Base-by-base conservation (phyloP, 2,329 filamentous ascomycete genomes). In the Plenodomus tracheiphilus region DNA sequence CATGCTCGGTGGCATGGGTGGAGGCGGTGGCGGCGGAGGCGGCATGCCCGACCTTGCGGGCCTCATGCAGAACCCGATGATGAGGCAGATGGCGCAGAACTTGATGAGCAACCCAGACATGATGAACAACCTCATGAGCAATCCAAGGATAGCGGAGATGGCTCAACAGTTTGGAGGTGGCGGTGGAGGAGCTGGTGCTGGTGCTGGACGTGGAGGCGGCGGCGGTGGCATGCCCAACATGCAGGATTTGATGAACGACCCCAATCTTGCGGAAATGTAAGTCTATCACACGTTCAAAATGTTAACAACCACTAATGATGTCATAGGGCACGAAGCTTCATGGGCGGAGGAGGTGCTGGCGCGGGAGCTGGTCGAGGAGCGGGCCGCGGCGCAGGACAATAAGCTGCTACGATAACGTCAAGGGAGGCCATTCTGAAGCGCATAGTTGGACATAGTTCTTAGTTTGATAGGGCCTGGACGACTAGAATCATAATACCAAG, bases 71-170 rank as follows among this genome's bases (percentile, higher is more conserved):
- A 99, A 97, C 79, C 94, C 94, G 47, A 97, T 97, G 94, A 96
- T 99, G 77, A 85, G 91, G 42, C 89, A 83, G 77, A 97, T 97
- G 91, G 94, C 94, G 4, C 91, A 97, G 79, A 96, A 90, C 74
- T 76, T 99, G 46, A 97, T 97, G 94, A 90, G 85, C 76, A 97
- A 99, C 77, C 94, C 94, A 0, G 89, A 96, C 9, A 85, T 92
- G 79, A 88, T 97, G 85, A 83, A 80, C 70, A 94, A 91, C 72
- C 76, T 99, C 49, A 96, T 99, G 92, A 91, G 80, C 80, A 97
- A 99, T 79, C 94, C 94, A 2, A 84, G 86, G 53, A 77, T 97
- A 54, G 83, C 89, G 47, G 85, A 95, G 69, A 93, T 97, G 91
- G 91, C 91, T 39, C 85, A 88, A 67, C 84, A 83, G 62, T 91